Percentiles rank a stretch among this genome's conserved stretches.
Conservation (phyloP, 106 monocot genomes). For the Apostasia ramifera region DNA sequence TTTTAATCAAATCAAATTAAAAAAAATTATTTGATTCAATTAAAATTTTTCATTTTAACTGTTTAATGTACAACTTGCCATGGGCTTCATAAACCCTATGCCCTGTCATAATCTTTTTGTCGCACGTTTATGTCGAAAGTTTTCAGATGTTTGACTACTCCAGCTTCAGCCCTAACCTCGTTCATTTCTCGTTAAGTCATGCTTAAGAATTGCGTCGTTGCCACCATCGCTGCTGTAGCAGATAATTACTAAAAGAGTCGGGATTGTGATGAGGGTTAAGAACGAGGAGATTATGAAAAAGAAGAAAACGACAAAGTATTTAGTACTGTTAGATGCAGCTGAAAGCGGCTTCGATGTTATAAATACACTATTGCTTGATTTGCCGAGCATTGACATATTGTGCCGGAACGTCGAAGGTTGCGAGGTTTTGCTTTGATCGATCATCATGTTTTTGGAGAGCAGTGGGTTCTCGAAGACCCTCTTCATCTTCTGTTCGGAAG, state of each 20-base stretch:
- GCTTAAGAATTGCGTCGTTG: constrained; percentile 10
- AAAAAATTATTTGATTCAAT: no score
- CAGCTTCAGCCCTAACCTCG: constrained; percentile 10
- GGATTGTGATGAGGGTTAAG: background rate
- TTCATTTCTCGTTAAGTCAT: constrained; percentile 46
- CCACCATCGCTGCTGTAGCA: background rate
- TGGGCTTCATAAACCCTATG: constrained; percentile 1
- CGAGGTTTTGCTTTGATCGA: constrained; percentile 19
- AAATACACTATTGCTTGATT: background rate
- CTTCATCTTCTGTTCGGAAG: constrained; percentile 26
- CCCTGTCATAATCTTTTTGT: background rate
- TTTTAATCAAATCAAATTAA: no score
- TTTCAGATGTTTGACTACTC: background rate
- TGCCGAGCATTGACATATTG: background rate
- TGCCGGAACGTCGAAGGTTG: background rate
- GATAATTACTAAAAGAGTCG: background rate
- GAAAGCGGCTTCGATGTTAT: background rate
- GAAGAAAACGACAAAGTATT: constrained; percentile 15
- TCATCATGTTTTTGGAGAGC: constrained; percentile 36
- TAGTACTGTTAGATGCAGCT: background rate
- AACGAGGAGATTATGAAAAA: constrained; percentile 15
- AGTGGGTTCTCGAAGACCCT: constrained; percentile 33
- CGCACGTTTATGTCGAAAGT: background rate
- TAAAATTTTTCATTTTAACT: no score
- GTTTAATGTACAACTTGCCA: no score